Conservation (phyloP, 2,329 filamentous ascomycete species). For the Neofusicoccum kwambonambiense region DNA sequence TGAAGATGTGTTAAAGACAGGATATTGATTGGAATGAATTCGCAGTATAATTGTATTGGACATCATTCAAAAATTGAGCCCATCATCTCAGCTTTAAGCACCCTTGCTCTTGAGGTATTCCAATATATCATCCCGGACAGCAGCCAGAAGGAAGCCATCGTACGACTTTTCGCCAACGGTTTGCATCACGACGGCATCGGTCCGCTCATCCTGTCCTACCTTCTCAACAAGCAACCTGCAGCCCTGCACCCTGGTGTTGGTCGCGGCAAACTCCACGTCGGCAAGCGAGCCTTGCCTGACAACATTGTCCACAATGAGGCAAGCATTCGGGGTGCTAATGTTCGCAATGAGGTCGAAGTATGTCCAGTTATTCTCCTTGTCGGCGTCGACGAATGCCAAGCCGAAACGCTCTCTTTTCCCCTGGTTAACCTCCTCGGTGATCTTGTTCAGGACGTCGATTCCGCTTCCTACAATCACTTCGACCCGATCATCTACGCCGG, state of each 20-base stretch:
- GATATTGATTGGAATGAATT: too few species aligned
- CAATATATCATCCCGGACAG: constrained; percentile 30
- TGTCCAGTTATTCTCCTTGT: constrained; percentile 50
- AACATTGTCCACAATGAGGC: constrained; percentile 53
- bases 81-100: neutral
- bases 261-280: constrained; percentile 23
- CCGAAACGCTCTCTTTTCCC: constrained; percentile 46
- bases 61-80: neutral
- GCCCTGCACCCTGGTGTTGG: constrained; percentile 30
- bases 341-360: constrained; percentile 48
- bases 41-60: too few species aligned
- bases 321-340: constrained; percentile 41
- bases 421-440: constrained; percentile 41
- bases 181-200: constrained; percentile 46
- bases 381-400: constrained; percentile 56
- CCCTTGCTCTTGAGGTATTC: constrained; percentile 3
- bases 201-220: constrained; percentile 41
- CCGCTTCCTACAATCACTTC: constrained; percentile 49
- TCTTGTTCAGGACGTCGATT: constrained; percentile 41
- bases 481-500: constrained; percentile 42
- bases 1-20: too few species aligned
- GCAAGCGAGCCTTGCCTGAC: constrained; percentile 43
- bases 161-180: constrained; percentile 49
- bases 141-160: constrained; percentile 46
- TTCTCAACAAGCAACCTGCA: constrained; percentile 43